A percentile compares a stretch with the other conserved stretches of the same genome.
Conservation (phyloP, 805 yeast species). For the Candida nanaspora region DNA sequence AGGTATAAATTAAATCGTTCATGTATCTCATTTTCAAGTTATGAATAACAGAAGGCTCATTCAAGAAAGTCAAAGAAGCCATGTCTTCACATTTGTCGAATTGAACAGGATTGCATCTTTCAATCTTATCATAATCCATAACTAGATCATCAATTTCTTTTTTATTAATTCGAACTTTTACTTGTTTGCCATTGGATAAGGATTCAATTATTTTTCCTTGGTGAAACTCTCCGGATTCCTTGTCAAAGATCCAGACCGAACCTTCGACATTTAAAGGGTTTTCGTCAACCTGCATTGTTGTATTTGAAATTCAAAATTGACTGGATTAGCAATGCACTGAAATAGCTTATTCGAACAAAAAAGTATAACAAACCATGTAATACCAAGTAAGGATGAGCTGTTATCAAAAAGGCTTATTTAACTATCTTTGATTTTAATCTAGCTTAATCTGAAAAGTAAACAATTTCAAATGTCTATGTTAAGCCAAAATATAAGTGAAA, state of each 20-base stretch:
- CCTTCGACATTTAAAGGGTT: conserved; percentile 29
- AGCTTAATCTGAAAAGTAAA: no score
- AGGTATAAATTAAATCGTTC: conserved; percentile 80
- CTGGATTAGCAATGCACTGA: no score
- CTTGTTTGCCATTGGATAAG: conserved; percentile 23
- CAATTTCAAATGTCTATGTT: neutral
- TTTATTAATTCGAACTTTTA: conserved; percentile 21
- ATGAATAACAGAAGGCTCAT: conserved; percentile 92
- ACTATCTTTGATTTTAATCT: no score
- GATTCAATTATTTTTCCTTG: conserved; percentile 51
- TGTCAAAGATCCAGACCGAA: conserved; percentile 77
- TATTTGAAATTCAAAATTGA: no score
- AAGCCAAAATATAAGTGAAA: neutral
- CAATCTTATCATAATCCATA: conserved; percentile 36
- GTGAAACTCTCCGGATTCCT: conserved; percentile 36
- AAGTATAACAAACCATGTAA: no score
- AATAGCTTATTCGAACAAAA: no score
- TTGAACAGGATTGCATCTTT: conserved; percentile 78
- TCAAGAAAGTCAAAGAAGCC: conserved; percentile 91
- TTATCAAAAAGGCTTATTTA: no score
- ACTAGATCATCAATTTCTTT: conserved; percentile 19
- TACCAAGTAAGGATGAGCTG: no score
- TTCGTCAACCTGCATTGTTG: conserved; percentile 8
- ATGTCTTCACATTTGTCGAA: conserved; percentile 89
- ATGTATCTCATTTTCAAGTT: conserved; percentile 72